These are phyloP conservation scores for Syzygium oleosum DNA, from an alignment of 345 rosid species.

Conservation along the genomic window DNA sequence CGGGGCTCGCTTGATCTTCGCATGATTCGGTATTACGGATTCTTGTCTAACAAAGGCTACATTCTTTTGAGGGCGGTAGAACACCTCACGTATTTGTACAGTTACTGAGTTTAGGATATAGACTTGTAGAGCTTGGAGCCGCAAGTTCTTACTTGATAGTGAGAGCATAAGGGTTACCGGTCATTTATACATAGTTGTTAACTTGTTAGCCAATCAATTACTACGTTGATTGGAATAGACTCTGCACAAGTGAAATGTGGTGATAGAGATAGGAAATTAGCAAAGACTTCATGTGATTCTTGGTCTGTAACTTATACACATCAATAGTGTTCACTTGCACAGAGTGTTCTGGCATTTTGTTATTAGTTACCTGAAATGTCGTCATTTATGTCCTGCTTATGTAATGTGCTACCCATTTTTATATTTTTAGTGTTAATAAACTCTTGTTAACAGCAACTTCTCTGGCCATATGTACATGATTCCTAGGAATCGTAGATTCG, in stretches of 20 bases:
- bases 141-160: background rate
- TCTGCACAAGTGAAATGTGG: background rate
- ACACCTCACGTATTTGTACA: background rate
- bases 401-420: background rate
- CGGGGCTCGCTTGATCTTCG: background rate
- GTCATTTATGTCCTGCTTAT: background rate
- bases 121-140: background rate
- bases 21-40: background rate
- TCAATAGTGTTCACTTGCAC: background rate
- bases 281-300: background rate
- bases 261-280: background rate
- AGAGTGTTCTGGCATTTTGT: background rate
- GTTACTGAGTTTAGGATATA: background rate
- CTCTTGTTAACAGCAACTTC: background rate
- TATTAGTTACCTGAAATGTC: background rate
- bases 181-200: background rate
- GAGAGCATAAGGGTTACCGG: background rate
- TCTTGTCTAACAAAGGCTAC: background rate
- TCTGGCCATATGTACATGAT: background rate
- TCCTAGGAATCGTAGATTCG: background rate
- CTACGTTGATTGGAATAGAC: background rate
- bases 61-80: background rate
- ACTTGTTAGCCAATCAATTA: background rate
- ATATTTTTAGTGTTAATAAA: background rate
- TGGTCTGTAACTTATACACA: background rate